phyloP scores from a whole-genome alignment of 1,284 basidiomycete species.

The Ceratobasidium sp. region DNA sequence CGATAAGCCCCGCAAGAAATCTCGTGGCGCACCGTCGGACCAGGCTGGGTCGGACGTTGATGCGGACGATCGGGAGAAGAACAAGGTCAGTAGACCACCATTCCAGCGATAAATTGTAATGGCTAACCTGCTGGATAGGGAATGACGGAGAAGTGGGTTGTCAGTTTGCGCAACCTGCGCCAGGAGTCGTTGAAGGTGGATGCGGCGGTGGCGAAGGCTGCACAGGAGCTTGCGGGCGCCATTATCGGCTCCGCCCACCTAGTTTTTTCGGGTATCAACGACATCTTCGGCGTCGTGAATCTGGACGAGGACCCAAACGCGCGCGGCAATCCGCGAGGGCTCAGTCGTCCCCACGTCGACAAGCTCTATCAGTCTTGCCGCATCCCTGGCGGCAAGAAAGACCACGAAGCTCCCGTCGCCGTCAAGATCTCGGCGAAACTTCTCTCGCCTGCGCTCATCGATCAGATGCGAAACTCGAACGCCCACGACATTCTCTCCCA shows the following conservation, averaged over 20 bases:
- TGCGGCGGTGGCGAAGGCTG: background rate
- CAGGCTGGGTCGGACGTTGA: too few relatives aligned
- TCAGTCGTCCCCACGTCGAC: background rate
- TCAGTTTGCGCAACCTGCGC: background rate
- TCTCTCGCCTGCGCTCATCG: background rate
- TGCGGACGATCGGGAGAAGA: too few relatives aligned
- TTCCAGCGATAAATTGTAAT: too few relatives aligned
- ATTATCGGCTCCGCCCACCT: background rate
- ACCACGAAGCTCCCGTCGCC: background rate
- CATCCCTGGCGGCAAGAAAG: background rate
- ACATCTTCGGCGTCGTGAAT: background rate
- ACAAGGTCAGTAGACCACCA: too few relatives aligned
- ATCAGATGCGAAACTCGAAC: background rate
- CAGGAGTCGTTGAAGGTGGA: background rate
- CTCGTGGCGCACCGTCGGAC: too few relatives aligned
- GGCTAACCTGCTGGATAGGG: too few relatives aligned
- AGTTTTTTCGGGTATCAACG: background rate
- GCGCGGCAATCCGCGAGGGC: background rate
- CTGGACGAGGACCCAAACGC: background rate
- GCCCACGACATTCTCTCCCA: background rate
- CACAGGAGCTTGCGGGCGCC: background rate
- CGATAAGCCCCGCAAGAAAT: too few relatives aligned
- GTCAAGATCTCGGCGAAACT: background rate
- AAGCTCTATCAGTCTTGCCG: background rate
- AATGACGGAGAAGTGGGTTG: background rate